Percentiles rank a stretch among this genome's conserved stretches.
These are phyloP conservation scores for Hylodesmum podocarpum DNA, from an alignment of 306 rosid species.

Conservation along the genomic window DNA sequence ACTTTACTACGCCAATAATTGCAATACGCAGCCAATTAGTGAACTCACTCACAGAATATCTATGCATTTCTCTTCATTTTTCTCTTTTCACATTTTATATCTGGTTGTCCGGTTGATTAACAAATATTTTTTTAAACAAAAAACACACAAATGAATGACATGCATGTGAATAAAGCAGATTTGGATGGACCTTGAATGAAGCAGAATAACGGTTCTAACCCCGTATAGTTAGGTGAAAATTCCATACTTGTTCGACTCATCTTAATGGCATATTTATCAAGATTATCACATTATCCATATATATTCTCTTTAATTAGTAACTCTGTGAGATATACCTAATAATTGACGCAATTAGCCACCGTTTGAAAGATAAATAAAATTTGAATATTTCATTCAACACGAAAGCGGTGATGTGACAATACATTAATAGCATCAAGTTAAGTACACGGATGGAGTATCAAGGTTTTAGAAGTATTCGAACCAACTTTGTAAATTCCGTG, in stretches of 20 bases:
- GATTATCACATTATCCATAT: neutral
- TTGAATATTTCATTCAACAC: neutral
- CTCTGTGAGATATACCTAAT: neutral
- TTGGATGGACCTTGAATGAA: neutral
- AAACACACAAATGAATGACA: neutral
- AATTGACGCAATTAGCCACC: neutral
- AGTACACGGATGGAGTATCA: neutral
- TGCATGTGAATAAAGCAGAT: neutral
- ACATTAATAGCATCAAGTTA: neutral
- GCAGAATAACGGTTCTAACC: neutral
- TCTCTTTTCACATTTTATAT: no score
- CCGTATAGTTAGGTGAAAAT: neutral
- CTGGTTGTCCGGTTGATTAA: no score
- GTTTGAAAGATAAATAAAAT: neutral
- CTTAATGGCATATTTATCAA: neutral
- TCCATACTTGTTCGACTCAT: neutral
- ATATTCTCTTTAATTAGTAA: neutral
- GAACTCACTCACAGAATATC: no score
- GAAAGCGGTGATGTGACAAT: neutral
- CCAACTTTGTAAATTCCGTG: neutral
- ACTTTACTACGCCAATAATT: no score
- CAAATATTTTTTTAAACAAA: no score
- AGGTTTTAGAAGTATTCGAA: neutral
- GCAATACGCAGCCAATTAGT: no score
- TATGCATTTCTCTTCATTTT: no score